Evolutionary conservation across 768 basidiomycete genomes (phyloP).

Genomic region (Leccinum broughii): DNA sequence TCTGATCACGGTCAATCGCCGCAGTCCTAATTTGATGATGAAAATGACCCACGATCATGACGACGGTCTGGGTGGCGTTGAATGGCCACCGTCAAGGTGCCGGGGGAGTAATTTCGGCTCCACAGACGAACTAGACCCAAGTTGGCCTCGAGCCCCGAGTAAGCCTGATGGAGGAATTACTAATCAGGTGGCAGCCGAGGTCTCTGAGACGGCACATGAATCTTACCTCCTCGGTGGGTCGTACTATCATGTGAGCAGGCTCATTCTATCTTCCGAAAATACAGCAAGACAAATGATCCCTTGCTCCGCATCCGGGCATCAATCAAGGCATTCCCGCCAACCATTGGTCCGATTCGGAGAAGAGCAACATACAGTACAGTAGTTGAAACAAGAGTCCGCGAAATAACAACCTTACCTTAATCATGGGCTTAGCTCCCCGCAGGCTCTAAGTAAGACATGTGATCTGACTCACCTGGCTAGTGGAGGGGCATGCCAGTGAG

Average conservation of each 20-base stretch:
- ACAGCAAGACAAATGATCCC: not conserved
- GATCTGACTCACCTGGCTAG: not conserved
- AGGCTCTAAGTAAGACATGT: not conserved
- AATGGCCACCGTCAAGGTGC: not conserved
- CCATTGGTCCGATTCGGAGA: not conserved
- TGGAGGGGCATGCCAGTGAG: too few relatives aligned
- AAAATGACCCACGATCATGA: not conserved
- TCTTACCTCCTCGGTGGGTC: not conserved
- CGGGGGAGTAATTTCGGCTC: not conserved
- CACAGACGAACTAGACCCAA: not conserved
- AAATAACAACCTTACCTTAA: not conserved
- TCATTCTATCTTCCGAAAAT: not conserved
- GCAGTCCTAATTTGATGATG: not conserved
- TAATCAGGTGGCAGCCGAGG: not conserved
- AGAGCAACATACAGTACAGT: not conserved
- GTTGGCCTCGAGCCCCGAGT: not conserved
- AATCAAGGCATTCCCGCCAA: not conserved
- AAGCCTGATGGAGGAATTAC: not conserved
- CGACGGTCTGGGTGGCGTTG: not conserved
- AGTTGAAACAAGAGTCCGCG: not conserved
- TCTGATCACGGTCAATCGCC: not conserved
- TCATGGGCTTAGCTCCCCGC: not conserved
- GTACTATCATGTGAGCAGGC: not conserved
- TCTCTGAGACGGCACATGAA: not conserved
- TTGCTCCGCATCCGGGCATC: not conserved